Conservation (phyloP, 805 yeast species). For the Scheffersomyces lignosus region DNA sequence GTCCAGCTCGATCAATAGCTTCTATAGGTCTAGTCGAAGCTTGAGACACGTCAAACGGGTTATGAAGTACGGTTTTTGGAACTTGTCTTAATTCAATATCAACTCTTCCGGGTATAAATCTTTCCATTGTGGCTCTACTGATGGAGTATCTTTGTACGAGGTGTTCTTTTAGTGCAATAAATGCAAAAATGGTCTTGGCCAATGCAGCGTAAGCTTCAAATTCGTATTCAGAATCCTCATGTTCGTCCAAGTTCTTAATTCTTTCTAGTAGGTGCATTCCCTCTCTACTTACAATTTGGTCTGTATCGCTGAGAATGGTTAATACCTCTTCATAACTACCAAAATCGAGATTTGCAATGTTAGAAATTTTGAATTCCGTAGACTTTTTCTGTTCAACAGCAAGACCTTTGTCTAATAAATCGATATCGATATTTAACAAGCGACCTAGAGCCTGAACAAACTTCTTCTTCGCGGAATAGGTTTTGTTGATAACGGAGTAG, state of each 20-base stretch:
- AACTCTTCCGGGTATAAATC: slow-evolving; percentile 26
- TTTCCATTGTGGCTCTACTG: slow-evolving; percentile 20
- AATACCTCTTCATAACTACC: slow-evolving; percentile 53
- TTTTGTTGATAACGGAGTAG: slow-evolving; percentile 43
- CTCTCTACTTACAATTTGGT: slow-evolving; percentile 40
- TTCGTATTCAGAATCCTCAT: slow-evolving; percentile 4
- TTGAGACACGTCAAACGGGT: too few species aligned
- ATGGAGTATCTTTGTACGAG: slow-evolving; percentile 22
- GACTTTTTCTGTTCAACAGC: slow-evolving; percentile 19
- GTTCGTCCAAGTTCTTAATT: slow-evolving; percentile 12
- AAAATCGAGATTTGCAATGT: slow-evolving; percentile 41
- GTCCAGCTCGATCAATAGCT: background rate
- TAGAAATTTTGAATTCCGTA: slow-evolving; percentile 28
- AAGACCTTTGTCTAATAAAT: slow-evolving; percentile 1
- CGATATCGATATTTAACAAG: slow-evolving; percentile 13
- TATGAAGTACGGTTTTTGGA: slow-evolving; percentile 17
- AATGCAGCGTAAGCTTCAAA: too few species aligned
- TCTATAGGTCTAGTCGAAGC: too few species aligned
- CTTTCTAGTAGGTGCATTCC: slow-evolving; percentile 37
- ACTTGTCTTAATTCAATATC: slow-evolving; percentile 34
- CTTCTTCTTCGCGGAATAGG: slow-evolving; percentile 39
- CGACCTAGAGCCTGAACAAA: slow-evolving; percentile 31
- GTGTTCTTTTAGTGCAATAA: slow-evolving; percentile 16
- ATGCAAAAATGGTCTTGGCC: slow-evolving; percentile 16
- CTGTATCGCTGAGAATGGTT: slow-evolving; percentile 42